Base-by-base conservation (phyloP, 805 yeast species). In the Suhomyces tanzawaensis region DNA sequence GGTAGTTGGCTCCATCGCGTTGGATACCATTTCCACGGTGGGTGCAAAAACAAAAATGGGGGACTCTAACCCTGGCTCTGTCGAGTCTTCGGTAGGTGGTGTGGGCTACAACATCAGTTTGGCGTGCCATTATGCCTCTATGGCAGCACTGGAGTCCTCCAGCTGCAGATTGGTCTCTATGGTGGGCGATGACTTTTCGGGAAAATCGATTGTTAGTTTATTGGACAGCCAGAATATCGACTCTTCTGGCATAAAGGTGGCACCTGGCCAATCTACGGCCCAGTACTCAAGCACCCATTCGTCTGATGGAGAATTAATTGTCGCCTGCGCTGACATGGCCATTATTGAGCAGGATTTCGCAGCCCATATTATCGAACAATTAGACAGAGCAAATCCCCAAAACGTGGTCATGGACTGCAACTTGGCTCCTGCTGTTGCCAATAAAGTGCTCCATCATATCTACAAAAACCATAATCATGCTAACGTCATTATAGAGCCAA, bases 301-400 rank as follows among this genome's bases (percentile, higher is more conserved):
- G 39, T 45, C 49, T 0, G 53, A 60, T 5, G 96, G 96, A 1
- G 81, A 73, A 3, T 65, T 89, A 32, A 55, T 84, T 3, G 66
- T 85, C 13, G 95, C 95, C 0, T 77, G 87, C 52, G 91, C 95
- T 3, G 95, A 86, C 52, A 88, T 89, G 95, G 66, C 68, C n/a
- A 76, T 82, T 7, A 64, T 81, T 16, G 85, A 84, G 46, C 40
- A 45, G 13, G 60, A 67, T 19, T 65, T 78, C 11, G 35, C 59
- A 0, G 57, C 60, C 0, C 76, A 74, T 42, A 66, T 83, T 3
- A 41, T 50, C 2, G 28, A 57, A 0, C 67, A 74, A 44, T 47
- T 88, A 4, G 41, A 45, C 1, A 36, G 52, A 9, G 56, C 70
- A 1, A 46, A 56, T 4, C 85, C 95, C 0, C 57, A 62, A 7